Evolutionary conservation across 2,329 filamentous ascomycete genomes (phyloP), one percentile per base, ranked within the genome.

Genomic region (Sordariomycetes sp.): DNA sequence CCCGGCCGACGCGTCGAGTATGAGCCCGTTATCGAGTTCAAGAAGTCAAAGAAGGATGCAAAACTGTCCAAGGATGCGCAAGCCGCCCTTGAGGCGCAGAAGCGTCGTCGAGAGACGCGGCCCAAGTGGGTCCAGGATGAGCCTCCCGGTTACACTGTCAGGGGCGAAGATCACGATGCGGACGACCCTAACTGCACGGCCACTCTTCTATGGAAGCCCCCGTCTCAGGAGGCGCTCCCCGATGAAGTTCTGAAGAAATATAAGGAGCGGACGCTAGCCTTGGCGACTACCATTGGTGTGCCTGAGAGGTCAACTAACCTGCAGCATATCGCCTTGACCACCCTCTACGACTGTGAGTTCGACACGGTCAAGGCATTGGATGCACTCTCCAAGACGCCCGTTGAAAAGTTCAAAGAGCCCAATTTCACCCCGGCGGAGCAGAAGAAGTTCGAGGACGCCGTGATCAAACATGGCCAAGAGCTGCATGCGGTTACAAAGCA

Each of bases 121-220:
- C 93, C 93, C 0, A 94, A 92, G 71, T 97, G 91, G 90, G 81
- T 97, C 35, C 86, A 95, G 75, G 94, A 97, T 65, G 90, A 94
- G 69, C 94, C 94, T 0, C 74, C 82, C 3, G 94, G 94, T 7
- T 99, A 95, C 68, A 80, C 95, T 20, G 81, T 81, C 56, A 87
- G 94, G 60, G 94, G 94, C 28, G 88, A 92, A 64, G 93, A 97
- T 68, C 68, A 80, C 70, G 71, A 80, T 65, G 77, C 87, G 63
- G 82, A 88, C 61, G 88, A 95, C 66, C 81, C 87, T 12, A 82
- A 81, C 53, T 87, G 86, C 64, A 96, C 92, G 0, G 83, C 90
- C 12, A 85, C 84, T 55, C 71, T 91, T 6, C 73, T 90, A 22
- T 99, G 92, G 79, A 89, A 87, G 68, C 87, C 94, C 70, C 86